Percentiles rank a stretch among this genome's conserved stretches.
Conservation (phyloP, 1,284 basidiomycete genomes). For the Malassezia furfur region DNA sequence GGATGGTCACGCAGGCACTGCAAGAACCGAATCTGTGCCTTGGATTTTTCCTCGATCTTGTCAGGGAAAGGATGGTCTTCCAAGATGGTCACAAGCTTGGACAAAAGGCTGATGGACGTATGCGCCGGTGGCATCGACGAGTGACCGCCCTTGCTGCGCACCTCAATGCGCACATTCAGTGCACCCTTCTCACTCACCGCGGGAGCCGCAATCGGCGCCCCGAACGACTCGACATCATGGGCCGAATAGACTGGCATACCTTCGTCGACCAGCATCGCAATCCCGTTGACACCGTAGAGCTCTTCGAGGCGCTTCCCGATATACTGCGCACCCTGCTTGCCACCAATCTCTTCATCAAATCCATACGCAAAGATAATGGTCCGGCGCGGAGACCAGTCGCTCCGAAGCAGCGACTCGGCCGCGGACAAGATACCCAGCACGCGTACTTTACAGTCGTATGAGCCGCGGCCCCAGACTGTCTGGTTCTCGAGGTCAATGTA, state of each 20-base stretch:
- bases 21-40: conserved; percentile 51
- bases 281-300: conserved; percentile 25
- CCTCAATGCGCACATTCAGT: conserved; percentile 39
- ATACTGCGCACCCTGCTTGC: conserved; percentile 35
- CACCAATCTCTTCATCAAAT: conserved; percentile 59
- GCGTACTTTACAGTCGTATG: conserved; percentile 49
- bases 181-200: conserved; percentile 61
- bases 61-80: conserved; percentile 54
- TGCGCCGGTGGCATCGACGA: conserved; percentile 57
- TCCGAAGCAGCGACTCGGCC: conserved; percentile 52
- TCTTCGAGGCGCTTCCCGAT: conserved; percentile 23
- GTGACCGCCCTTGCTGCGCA: conserved; percentile 57
- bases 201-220: conserved; percentile 47
- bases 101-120: conserved; percentile 58
- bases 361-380: conserved; percentile 59
- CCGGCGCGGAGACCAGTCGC: conserved; percentile 49
- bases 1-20: conserved; percentile 54
- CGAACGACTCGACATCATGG: conserved; percentile 17
- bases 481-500: conserved; percentile 48
- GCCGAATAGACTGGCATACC: conserved; percentile 26
- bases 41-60: conserved; percentile 41
- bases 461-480: conserved; percentile 52
- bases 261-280: conserved; percentile 39
- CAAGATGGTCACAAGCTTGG: conserved; percentile 55
- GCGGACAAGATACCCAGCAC: conserved; percentile 51